These are phyloP conservation scores for Diplosphaera chodatii DNA, from an alignment of 139 green algal species.

Conservation along the genomic window DNA sequence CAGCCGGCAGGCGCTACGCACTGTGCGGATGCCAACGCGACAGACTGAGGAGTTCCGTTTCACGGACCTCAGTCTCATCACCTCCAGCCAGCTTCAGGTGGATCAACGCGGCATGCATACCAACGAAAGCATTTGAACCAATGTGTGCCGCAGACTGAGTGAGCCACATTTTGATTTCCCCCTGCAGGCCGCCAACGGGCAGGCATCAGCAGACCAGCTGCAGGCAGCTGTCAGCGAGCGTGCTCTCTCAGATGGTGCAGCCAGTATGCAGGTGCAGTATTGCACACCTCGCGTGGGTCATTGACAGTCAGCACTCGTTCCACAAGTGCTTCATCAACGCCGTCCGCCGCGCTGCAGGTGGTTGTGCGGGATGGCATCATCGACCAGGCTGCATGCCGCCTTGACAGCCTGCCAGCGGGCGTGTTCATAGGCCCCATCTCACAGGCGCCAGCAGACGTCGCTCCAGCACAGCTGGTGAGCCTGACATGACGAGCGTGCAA, in stretches of 20 bases:
- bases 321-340: too few relatives aligned
- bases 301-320: too few relatives aligned
- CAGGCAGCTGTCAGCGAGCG: neutral
- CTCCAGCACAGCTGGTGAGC: neutral
- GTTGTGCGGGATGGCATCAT: constrained; percentile 67
- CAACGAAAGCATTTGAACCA: too few relatives aligned
- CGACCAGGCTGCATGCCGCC: constrained; percentile 25
- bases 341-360: too few relatives aligned
- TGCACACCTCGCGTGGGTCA: too few relatives aligned
- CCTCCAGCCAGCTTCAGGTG: constrained; percentile 25
- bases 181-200: constrained; percentile 1
- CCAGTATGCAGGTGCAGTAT: constrained; percentile 3
- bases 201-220: constrained; percentile 2
- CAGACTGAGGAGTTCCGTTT: constrained; percentile 79
- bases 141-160: too few relatives aligned
- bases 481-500: too few relatives aligned
- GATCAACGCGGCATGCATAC: too few relatives aligned
- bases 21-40: constrained; percentile 67
- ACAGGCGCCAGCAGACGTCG: constrained; percentile 42
- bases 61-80: constrained; percentile 66
- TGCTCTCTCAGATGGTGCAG: constrained; percentile 16
- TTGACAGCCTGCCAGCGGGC: constrained; percentile 34
- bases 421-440: constrained; percentile 52
- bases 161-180: too few relatives aligned
- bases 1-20: constrained; percentile 39